Conservation (phyloP, 805 yeast genomes). For the Torulaspora quercuum region DNA sequence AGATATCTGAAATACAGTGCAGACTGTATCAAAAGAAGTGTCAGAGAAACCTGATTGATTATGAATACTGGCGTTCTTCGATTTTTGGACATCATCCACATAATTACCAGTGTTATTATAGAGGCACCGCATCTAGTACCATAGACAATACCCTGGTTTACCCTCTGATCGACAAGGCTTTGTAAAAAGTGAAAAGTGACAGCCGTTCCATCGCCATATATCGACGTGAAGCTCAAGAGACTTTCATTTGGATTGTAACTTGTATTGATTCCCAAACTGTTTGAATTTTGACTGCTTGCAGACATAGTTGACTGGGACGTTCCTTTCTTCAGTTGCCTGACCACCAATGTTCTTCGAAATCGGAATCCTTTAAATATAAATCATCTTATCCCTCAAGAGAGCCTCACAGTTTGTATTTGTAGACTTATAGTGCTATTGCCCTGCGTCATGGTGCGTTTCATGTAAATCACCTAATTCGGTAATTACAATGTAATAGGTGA, state of each 20-base stretch:
- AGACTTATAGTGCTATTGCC: too few relatives aligned
- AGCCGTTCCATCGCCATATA: constrained; percentile 38
- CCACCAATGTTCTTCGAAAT: too few relatives aligned
- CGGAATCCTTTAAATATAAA: constrained; percentile 1
- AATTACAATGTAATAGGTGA: constrained; percentile 21
- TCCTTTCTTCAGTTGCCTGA: too few relatives aligned
- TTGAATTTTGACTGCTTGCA: constrained; percentile 5
- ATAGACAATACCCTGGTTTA: constrained; percentile 45
- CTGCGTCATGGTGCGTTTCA: constrained; percentile 16
- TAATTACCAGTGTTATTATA: constrained; percentile 43
- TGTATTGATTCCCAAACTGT: constrained; percentile 21
- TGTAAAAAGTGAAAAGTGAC: constrained; percentile 45
- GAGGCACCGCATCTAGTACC: constrained; percentile 61
- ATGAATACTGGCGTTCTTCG: constrained; percentile 66
- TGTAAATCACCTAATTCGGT: constrained; percentile 25
- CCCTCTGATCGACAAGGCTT: constrained; percentile 31
- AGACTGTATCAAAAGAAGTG: constrained; percentile 56
- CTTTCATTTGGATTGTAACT: constrained; percentile 29
- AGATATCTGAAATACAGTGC: constrained; percentile 55
- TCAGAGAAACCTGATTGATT: constrained; percentile 62
- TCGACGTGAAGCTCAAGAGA: constrained; percentile 42
- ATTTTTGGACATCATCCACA: constrained; percentile 50
- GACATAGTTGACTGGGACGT: constrained; percentile 5
- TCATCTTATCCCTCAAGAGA: too few relatives aligned
- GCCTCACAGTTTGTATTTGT: too few relatives aligned